Evolutionary conservation across 176 grass and related monocot species (phyloP).

Genomic region (Zea luxurians): DNA sequence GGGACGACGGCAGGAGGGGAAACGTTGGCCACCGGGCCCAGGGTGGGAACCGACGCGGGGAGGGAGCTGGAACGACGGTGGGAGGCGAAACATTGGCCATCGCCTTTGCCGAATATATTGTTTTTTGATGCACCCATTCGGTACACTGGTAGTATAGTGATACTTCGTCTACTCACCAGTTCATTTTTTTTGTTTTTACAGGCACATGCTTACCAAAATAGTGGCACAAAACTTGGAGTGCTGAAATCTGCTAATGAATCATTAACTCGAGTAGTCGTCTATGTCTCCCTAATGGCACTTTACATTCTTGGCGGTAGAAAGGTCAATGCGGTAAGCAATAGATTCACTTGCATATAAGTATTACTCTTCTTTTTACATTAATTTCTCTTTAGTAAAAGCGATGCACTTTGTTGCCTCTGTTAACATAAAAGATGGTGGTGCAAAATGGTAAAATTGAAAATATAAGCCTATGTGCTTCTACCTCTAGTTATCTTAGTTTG

Average conservation of each 20-base stretch:
- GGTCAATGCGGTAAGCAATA: conserved; percentile 79
- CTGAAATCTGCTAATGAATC: conserved; percentile 98
- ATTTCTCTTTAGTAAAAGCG: conserved; percentile 3
- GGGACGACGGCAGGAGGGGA: no score
- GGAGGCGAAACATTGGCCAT: no score
- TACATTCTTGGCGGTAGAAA: conserved; percentile 91
- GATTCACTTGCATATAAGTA: not conserved
- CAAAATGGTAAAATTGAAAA: not conserved
- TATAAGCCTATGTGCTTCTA: no score
- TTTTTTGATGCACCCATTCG: not conserved
- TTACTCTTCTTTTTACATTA: not conserved
- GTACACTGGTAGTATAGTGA: not conserved
- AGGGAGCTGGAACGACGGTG: no score
- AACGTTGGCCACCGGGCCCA: no score
- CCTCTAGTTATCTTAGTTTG: no score
- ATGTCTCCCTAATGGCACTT: conserved; percentile 84
- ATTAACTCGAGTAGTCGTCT: conserved; percentile 82
- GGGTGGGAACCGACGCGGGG: no score
- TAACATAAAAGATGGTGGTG: conserved; percentile 16
- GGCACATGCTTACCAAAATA: conserved; percentile 78
- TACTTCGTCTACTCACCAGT: conserved; percentile 16
- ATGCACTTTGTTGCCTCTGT: conserved; percentile 7
- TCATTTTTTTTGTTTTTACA: conserved; percentile 42
- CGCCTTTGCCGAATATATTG: no score
- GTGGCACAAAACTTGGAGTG: conserved; percentile 80